Base-by-base conservation (phyloP, 805 yeast genomes). In the Kodamaea fukazawae region DNA sequence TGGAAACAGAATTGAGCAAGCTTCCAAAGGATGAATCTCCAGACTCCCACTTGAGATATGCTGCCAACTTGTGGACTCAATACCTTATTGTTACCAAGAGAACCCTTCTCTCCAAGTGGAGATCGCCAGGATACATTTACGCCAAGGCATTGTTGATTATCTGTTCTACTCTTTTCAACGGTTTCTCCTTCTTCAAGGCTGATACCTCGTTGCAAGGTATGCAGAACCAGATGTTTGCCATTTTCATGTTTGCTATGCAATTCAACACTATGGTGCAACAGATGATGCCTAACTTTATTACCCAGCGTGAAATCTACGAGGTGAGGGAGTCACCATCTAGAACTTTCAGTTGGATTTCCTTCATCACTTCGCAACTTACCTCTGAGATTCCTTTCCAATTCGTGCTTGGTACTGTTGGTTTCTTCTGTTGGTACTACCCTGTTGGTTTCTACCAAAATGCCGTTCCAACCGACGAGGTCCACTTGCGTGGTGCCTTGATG, bases 111-210 rank as follows among this genome's bases (percentile, higher is more conserved):
- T 38, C 33, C n/a, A 27, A 38, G 18, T 81, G 77, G 76, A 72
- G 93, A 59, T 72, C 81, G 46, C 83, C 81, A 4, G 55, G 65
- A 18, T 83, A 84, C 55, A 70, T 83, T 47, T 65, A 71, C 56
- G 67, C 89, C 18, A 85, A 83, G 61, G 50, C 77, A 15, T 64
- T 67, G 54, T 71, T 83, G 59, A 70, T 78, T 44, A 61, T 72
- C 6, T 51, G 71, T 9, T 63, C 83, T 46, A 67, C 81, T 11
- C 54, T 82, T 35, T 79, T 81, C 52, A 74, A 80, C 45, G 93
- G 95, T 28, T 85, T 85, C 58, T 73, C 85, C 5, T 80, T 79
- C 60, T 81, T 74, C 61, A 81, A 79, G 43, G 83, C 87, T 26
- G 74, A 55, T 40, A 71, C 70, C 4, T 73, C 87, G 10, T 56